Base-by-base conservation (phyloP, 1,139 yeast species). In the Kodamaea plutei region DNA sequence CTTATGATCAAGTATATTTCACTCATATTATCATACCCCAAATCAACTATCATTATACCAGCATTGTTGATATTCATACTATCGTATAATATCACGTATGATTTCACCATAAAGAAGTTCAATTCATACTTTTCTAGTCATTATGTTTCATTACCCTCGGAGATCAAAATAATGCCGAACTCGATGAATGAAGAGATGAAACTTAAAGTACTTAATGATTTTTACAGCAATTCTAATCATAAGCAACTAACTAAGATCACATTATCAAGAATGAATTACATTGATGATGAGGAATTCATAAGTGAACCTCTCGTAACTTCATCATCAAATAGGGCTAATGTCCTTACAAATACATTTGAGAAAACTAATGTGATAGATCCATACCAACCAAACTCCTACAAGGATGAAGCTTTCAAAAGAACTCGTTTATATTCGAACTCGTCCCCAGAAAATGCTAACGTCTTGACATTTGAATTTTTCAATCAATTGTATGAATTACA, bases 71-170 rank as follows among this genome's bases (percentile, higher is more conserved):
- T 46, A 15, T 54, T 55, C 29, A 30, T 51, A 6, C 24, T 48
- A 13, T 48, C 58, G 2, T 56, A 56, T 41, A 43, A 47, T 22
- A 48, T 54, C 26, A 28, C 44, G 13, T 54, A 52, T 28, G 58
- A 52, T 36, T 43, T 45, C 28, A 38, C 52, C 15, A 37, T 52
- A 26, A 48, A 45, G 25, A 35, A 37, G 18, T 26, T 49, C 34
- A 52, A 50, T 29, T 37, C 44, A 15, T 34, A 39, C 10, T 32
- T 47, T 13, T 32, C 45, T 11, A 30, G 21, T 10, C 34, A 35
- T 8, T 35, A 27, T 22, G 27, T 31, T 8, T 9, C 31, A 9
- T 17, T 31, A 25, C 35, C 38, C 8, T 8, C 11, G 12, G 23
- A 21, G 8, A 10, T 21, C 12, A 21, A 21, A 11, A 21, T 9